Percentiles rank a stretch among this genome's conserved stretches.
phyloP scores from a whole-genome alignment of 164 flowering plant species.

The Nymphaea colorata region DNA sequence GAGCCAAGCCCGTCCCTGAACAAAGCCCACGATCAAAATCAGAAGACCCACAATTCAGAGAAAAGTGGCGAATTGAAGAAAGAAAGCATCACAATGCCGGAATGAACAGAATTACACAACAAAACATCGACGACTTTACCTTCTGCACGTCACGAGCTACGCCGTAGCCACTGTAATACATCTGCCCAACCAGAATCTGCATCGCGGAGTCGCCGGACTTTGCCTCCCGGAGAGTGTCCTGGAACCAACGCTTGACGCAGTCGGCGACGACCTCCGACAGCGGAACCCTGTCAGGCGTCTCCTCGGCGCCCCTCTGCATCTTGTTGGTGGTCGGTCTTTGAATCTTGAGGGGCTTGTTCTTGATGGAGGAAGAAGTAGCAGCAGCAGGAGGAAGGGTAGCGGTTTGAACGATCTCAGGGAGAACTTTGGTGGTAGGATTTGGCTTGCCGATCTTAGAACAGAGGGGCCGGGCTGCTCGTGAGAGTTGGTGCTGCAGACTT shows the following conservation, averaged over 20 bases:
- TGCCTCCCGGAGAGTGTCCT: conserved; percentile 83
- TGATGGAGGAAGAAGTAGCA: not conserved
- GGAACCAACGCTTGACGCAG: conserved; percentile 75
- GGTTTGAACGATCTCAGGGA: not conserved
- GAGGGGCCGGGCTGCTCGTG: not conserved
- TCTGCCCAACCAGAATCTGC: conserved; percentile 92
- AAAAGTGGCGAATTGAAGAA: too few species aligned
- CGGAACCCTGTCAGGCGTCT: conserved; percentile 21
- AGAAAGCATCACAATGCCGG: too few species aligned
- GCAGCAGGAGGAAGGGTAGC: not conserved
- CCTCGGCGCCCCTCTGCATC: not conserved
- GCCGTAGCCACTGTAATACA: conserved; percentile 89
- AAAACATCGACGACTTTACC: conserved; percentile 16
- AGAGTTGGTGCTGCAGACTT: not conserved
- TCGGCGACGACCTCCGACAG: conserved; percentile 61
- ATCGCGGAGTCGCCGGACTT: conserved; percentile 59
- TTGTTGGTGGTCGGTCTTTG: not conserved
- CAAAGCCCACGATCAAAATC: not conserved
- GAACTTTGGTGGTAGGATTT: not conserved
- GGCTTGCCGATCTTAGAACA: not conserved
- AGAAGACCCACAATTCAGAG: not conserved
- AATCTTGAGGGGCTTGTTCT: not conserved
- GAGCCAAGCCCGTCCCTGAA: conserved; percentile 75
- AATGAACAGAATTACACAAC: not conserved
- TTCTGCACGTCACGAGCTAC: conserved; percentile 47